These are phyloP conservation scores for Xylariaceae sp. DNA, from an alignment of 2,329 filamentous ascomycete genomes.

Conservation along the genomic window DNA sequence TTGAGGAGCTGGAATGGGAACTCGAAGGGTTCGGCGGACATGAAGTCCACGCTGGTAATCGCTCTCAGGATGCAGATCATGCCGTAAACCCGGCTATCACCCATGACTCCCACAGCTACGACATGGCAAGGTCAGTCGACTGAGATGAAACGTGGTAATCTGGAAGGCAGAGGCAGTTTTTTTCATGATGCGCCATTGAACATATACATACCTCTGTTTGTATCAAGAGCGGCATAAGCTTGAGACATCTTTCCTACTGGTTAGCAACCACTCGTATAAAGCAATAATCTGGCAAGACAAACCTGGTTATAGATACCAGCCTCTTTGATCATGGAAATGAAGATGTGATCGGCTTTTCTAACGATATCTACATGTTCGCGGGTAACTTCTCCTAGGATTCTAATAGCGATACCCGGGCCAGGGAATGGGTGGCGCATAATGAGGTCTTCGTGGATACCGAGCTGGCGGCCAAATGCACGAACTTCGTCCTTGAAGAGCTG, in stretches of 20 bases:
- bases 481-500: constrained; percentile 70
- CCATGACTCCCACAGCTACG: constrained; percentile 36
- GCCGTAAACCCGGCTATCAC: constrained; percentile 31
- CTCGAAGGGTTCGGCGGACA: constrained; percentile 66
- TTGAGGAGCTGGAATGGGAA: constrained; percentile 62
- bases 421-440: constrained; percentile 76
- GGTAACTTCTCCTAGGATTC: constrained; percentile 80
- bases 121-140: constrained; percentile 1
- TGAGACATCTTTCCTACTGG: constrained; percentile 37
- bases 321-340: constrained; percentile 67
- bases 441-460: constrained; percentile 67
- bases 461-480: constrained; percentile 59
- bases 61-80: constrained; percentile 37
- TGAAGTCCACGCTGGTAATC: constrained; percentile 55
- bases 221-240: constrained; percentile 43
- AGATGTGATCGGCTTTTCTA: constrained; percentile 64
- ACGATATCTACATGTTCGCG: constrained; percentile 72
- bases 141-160: neutral
- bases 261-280: constrained; percentile 8
- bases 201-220: constrained; percentile 30
- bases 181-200: neutral
- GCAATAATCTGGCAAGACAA: constrained; percentile 4
- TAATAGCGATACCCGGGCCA: constrained; percentile 63
- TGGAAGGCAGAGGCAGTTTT: too few relatives aligned
- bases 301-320: constrained; percentile 65